Evolutionary conservation across 2,329 filamentous ascomycete species (phyloP).

Genomic region (Sporothrix pseudoabietina): DNA sequence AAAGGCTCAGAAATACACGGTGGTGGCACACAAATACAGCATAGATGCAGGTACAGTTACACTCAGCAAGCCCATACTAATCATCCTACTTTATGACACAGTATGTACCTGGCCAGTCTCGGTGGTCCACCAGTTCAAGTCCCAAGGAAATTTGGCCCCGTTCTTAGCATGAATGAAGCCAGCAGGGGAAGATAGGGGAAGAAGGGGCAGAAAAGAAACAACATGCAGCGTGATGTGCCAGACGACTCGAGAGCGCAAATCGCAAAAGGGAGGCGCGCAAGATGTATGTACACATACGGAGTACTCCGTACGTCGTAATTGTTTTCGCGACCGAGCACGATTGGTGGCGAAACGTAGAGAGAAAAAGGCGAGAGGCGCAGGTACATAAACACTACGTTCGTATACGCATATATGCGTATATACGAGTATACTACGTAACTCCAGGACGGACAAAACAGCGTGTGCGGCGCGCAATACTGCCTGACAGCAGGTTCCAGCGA

Average conservation of each 20-base stretch:
- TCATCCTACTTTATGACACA: neutral
- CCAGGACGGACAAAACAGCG: too few species aligned
- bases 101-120: slow-evolving; percentile 5
- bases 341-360: neutral
- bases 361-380: neutral
- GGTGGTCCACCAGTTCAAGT: slow-evolving; percentile 9
- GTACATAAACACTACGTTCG: neutral
- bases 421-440: too few species aligned
- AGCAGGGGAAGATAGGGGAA: slow-evolving; percentile 10
- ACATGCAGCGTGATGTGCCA: neutral
- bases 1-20: neutral
- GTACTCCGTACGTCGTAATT: too few species aligned
- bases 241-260: neutral
- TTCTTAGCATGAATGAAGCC: slow-evolving; percentile 25
- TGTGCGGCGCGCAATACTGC: neutral
- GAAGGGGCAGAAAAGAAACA: neutral
- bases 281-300: neutral
- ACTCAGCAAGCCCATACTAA: neutral
- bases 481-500: neutral
- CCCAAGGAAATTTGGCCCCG: slow-evolving; percentile 22
- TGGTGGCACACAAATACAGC: neutral
- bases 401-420: too few species aligned
- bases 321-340: neutral
- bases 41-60: slow-evolving; percentile 1
- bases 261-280: neutral